Percentiles rank a stretch among this genome's conserved stretches.
These are phyloP conservation scores for Hypoxylon trugodes DNA, from an alignment of 495 filamentous ascomycete species.

Conservation along the genomic window DNA sequence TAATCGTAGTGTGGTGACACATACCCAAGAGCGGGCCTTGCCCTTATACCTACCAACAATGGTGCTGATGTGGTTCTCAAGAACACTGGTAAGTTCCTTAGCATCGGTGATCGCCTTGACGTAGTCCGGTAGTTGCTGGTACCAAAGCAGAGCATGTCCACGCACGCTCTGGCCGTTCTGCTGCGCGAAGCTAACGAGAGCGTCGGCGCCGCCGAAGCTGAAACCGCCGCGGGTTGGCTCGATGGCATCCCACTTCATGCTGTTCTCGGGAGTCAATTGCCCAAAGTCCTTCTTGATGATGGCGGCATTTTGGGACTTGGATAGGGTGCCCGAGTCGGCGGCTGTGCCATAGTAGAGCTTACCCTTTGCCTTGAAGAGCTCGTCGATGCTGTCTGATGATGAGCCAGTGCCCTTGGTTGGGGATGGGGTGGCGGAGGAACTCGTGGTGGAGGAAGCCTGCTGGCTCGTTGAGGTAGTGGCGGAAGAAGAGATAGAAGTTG, in stretches of 20 bases:
- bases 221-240: constrained; percentile 59
- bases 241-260: constrained; percentile 62
- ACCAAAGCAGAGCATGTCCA: constrained; percentile 63
- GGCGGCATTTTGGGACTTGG: constrained; percentile 55
- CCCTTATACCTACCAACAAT: constrained; percentile 61
- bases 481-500: no score
- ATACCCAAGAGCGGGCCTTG: constrained; percentile 50
- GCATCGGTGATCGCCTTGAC: constrained; percentile 56
- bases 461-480: background rate
- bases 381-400: constrained; percentile 27
- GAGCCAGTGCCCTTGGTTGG: background rate
- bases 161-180: constrained; percentile 58
- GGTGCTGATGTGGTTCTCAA: constrained; percentile 58
- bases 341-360: constrained; percentile 66
- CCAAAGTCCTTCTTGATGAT: constrained; percentile 63
- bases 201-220: constrained; percentile 53
- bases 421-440: constrained; percentile 9
- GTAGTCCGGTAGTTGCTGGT: constrained; percentile 63
- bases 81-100: constrained; percentile 51
- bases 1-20: constrained; percentile 9
- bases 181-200: constrained; percentile 57
- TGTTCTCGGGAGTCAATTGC: constrained; percentile 62
- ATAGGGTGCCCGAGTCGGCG: constrained; percentile 60
- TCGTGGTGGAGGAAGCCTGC: constrained; percentile 1
- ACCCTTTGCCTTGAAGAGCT: constrained; percentile 62